These are phyloP conservation scores for Pseudogymnoascus sp. DNA, from an alignment of 2,329 filamentous ascomycete genomes.

Conservation along the genomic window DNA sequence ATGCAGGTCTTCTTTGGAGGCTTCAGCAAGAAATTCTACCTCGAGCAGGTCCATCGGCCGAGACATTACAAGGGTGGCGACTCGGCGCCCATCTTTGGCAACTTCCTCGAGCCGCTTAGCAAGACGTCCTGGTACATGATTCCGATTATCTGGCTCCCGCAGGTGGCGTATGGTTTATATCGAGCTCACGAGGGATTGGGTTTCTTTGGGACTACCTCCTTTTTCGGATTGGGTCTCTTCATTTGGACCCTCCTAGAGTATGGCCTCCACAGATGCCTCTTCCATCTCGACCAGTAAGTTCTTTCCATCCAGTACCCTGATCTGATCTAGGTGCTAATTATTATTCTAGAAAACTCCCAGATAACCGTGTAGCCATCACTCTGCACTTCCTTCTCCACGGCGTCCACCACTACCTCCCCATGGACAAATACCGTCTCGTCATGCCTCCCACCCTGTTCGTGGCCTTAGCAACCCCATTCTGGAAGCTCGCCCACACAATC, in stretches of 20 bases:
- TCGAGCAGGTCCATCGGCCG: constrained; percentile 91
- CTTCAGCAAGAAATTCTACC: constrained; percentile 92
- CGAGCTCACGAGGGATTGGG: constrained; percentile 50
- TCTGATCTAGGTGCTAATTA: constrained; percentile 23
- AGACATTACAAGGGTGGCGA: constrained; percentile 91
- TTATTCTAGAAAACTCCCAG: constrained; percentile 64
- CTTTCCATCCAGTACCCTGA: neutral
- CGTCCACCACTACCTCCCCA: constrained; percentile 97
- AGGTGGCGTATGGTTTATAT: constrained; percentile 62
- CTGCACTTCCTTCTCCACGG: constrained; percentile 91
- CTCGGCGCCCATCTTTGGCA: constrained; percentile 90
- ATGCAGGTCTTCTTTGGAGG: constrained; percentile 81
- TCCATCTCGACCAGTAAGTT: constrained; percentile 84
- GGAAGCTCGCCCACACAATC: constrained; percentile 75
- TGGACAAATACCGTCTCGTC: constrained; percentile 94
- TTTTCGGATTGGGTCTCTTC: constrained; percentile 49
- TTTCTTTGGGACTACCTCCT: neutral
- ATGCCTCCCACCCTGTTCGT: constrained; percentile 92
- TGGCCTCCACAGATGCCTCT: constrained; percentile 76
- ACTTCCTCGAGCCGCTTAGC: constrained; percentile 95
- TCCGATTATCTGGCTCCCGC: constrained; percentile 78
- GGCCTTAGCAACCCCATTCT: constrained; percentile 79
- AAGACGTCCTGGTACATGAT: constrained; percentile 93
- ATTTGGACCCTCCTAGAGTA: constrained; percentile 93
- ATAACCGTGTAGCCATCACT: constrained; percentile 81